Conservation (phyloP, 2,329 filamentous ascomycete genomes). For the Claviceps monticola region DNA sequence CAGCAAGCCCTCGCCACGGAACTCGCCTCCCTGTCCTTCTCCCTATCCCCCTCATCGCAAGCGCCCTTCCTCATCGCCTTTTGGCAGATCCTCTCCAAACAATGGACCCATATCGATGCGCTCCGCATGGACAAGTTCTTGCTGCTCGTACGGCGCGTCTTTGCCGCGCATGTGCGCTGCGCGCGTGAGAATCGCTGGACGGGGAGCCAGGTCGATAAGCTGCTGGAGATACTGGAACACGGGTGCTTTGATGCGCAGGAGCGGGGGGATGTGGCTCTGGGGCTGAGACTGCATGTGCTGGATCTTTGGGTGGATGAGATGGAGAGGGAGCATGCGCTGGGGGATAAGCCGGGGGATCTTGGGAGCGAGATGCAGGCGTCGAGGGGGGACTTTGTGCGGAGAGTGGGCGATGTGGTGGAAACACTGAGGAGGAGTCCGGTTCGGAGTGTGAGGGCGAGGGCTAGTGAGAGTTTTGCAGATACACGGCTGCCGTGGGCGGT, state of each 20-base stretch:
- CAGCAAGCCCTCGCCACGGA: slow-evolving; percentile 74
- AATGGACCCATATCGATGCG: slow-evolving; percentile 64
- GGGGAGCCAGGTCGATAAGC: slow-evolving; percentile 15
- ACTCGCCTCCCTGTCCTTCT: slow-evolving; percentile 52
- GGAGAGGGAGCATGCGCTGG: slow-evolving; percentile 50
- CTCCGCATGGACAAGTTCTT: slow-evolving; percentile 87
- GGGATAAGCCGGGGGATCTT: slow-evolving; percentile 8
- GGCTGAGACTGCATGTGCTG: slow-evolving; percentile 71
- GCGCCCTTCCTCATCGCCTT: slow-evolving; percentile 46
- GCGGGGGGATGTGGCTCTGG: slow-evolving; percentile 55
- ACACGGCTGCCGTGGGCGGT: slow-evolving; percentile 53
- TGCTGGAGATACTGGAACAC: slow-evolving; percentile 15
- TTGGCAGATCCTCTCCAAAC: slow-evolving; percentile 54
- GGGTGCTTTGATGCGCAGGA: slow-evolving; percentile 22
- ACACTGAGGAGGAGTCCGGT: slow-evolving; percentile 44
- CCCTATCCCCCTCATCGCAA: slow-evolving; percentile 35
- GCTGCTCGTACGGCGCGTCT: slow-evolving; percentile 63
- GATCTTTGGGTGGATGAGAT: slow-evolving; percentile 90
- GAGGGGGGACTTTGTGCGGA: slow-evolving; percentile 34
- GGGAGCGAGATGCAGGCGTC: slow-evolving; percentile 8
- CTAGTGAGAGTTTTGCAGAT: slow-evolving; percentile 58
- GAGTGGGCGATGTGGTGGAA: slow-evolving; percentile 41
- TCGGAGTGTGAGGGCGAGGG: slow-evolving; percentile 58
- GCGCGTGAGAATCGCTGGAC: slow-evolving; percentile 20
- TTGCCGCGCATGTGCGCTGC: slow-evolving; percentile 54